Base-by-base conservation (phyloP, 2,329 filamentous ascomycete species). In the Triangularia verruculosa region DNA sequence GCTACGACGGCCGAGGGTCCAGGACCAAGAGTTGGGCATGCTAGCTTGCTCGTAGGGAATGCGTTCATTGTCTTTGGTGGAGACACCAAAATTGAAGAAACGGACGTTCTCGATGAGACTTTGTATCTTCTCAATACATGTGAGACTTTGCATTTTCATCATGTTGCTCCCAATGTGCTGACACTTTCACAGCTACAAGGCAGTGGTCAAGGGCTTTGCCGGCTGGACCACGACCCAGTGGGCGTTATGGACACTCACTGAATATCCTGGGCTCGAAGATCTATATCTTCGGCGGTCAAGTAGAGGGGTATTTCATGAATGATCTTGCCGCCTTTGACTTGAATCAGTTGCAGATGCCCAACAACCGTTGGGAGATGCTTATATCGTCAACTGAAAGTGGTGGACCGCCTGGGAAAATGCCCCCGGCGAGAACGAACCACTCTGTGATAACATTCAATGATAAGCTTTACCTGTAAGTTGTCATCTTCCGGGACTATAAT, bases 51-150 rank as follows among this genome's bases (percentile, higher is more conserved):
- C 15, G 95, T 99, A 61, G 96, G 96, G 63, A 99, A 99, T 77
- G 95, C 95, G 0, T 99, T 98, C 75, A 99, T 99, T 70, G 95
- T 99, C 12, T 99, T 98, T 74, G 96, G 95, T 57, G 95, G 95
- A 74, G 96, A 99, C 76, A 99, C 95, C 59, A 99, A 99, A 78
- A 90, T 97, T 74, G 93, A 97, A 61, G 95, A 98, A 73, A 86
- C 87, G 30, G 95, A 99, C 76, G 83, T 91, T 57, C 80, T 99
- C 63, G 95, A 99, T 72, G 94, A 99, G 78, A 98, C 95, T 0
- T 81, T 99, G 12, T 99, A 99, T 77, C 84, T 99, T 58, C 83
- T 99, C 59, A 99, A 99, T 78, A 99, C 95, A 57, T 97, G 95
- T 98, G 83, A 79, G 94, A 82, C 61, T 64, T 25, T 52, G 20